Evolutionary conservation across 257 asterid species (phyloP).

Genomic region (Thymus mandschuricus): DNA sequence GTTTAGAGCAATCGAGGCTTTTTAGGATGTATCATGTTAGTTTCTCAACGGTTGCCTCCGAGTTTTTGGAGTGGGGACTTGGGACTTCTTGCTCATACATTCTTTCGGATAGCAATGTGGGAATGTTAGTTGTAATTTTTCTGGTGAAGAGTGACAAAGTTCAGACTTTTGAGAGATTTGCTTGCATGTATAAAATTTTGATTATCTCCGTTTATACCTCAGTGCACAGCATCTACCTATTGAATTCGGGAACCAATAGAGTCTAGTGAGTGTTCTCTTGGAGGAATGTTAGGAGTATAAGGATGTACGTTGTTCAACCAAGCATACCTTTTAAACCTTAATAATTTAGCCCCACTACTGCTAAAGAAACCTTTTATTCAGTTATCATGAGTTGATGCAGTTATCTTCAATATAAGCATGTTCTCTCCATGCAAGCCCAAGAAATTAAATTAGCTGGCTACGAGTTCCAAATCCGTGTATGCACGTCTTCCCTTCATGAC

Average conservation of each 20-base stretch:
- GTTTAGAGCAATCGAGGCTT: neutral
- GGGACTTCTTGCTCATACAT: neutral
- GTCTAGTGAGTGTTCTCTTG: conserved; percentile 10
- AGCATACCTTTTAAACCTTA: neutral
- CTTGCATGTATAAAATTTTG: conserved; percentile 1
- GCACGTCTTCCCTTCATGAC: neutral
- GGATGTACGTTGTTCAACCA: conserved; percentile 4
- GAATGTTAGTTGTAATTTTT: neutral
- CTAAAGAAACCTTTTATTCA: neutral
- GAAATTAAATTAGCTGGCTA: neutral
- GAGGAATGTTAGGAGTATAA: neutral
- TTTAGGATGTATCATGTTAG: neutral
- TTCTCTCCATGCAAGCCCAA: neutral
- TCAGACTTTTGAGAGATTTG: conserved; percentile 3
- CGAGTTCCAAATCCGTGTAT: conserved; percentile 4
- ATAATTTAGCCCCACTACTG: neutral
- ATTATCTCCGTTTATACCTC: neutral
- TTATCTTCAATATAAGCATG: neutral
- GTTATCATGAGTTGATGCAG: neutral
- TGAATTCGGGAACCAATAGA: neutral
- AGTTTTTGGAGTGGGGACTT: neutral
- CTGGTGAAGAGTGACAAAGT: neutral
- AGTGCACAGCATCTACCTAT: neutral
- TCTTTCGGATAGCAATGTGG: neutral
- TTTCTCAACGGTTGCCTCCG: neutral